Base-by-base conservation (phyloP, 805 yeast genomes). In the Saccharomyces jurei region DNA sequence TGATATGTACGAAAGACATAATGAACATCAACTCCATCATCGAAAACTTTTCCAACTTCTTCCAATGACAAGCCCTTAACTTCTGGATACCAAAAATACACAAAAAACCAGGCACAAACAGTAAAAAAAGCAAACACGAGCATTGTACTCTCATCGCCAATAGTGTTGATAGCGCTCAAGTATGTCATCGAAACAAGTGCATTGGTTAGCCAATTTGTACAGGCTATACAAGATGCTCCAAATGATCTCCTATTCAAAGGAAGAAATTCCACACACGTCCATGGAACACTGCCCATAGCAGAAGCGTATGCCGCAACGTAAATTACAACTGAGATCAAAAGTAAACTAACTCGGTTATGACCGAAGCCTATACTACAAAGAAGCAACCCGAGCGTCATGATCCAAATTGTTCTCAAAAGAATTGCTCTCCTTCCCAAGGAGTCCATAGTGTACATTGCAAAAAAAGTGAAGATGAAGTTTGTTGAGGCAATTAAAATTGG, bases 401-500 rank as follows among this genome's bases (percentile, higher is more conserved):
- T 59, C 73, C 75, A 71, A 10, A 74, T 67, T 0, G 78, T 74
- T 31, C 61, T 53, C 52, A 82, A 65, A 28, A 82, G 69, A 64
- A 80, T 74, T 4, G 61, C 46, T 48, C 77, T 63, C 57, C 72
- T 74, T 13, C 87, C 87, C 55, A 79, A 60, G 46, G 66, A 65
- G 60, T 82, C 87, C 52, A 82, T 76, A 36, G 72, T 72, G 46
- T 60, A 70, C 57, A 81, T 71, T 10, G 84, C 82, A 14, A 78
- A 75, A 53, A 80, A 74, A 1, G 86, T 82, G 49, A 82, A 81
- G 3, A 71, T 58, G 59, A 81, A 81, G 63, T 82, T 82, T 27
- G 81, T 79, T 17, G 75, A 63, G 52, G 86, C 84, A 49, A 82
- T 75, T 25, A 77, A 63, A 28, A 81, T 78, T 6, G 84, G 80